phyloP scores from a whole-genome alignment of 306 rosid species.

The Mimosa pudica region DNA sequence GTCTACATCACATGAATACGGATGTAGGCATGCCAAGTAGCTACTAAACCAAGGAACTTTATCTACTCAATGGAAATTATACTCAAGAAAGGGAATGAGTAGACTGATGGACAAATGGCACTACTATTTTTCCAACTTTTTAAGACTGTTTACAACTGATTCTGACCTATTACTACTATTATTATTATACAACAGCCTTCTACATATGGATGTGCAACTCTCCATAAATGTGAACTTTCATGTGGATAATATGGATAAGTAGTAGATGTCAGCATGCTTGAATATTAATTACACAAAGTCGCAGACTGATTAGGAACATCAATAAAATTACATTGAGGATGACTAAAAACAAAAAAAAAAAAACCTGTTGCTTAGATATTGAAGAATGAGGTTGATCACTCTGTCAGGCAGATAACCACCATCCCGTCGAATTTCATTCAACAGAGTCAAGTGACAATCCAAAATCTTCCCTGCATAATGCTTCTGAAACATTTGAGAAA shows the following conservation, averaged over 20 bases:
- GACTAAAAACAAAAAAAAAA: neutral
- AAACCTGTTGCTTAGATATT: conserved; percentile 1
- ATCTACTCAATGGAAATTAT: neutral
- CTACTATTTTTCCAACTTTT: neutral
- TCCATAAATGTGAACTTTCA: neutral
- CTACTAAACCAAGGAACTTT: neutral
- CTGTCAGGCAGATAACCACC: conserved; percentile 5
- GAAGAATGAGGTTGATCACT: conserved; percentile 6
- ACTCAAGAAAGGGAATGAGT: neutral
- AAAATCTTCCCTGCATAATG: conserved; percentile 14
- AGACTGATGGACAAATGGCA: neutral
- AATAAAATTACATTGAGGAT: neutral
- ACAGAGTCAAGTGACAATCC: conserved; percentile 1
- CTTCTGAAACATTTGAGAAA: conserved; percentile 17
- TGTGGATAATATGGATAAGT: neutral
- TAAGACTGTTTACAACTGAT: too few species aligned
- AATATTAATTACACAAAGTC: neutral
- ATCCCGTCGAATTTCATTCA: neutral
- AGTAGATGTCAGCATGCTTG: neutral
- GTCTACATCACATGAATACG: neutral
- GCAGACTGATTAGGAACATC: neutral
- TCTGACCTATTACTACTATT: too few species aligned
- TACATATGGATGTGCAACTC: neutral
- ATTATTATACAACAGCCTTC: neutral
- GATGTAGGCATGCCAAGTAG: neutral